Evolutionary conservation across 2,329 filamentous ascomycete species (phyloP), one percentile per base, ranked within the genome.

Genomic region (Neonectria faginata): DNA sequence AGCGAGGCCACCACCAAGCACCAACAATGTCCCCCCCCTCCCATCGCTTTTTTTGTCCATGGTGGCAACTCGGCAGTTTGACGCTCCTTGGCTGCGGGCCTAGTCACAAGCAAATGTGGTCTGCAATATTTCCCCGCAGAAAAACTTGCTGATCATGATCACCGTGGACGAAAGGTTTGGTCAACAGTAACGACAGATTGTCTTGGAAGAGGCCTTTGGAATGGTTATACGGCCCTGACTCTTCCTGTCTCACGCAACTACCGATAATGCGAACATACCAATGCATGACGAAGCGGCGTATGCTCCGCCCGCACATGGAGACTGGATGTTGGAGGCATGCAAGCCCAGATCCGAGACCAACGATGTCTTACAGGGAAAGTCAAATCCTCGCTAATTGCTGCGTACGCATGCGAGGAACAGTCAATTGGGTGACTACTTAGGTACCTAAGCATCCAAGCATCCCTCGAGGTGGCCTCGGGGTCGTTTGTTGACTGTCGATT

Each of bases 261-360:
- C 67, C 45, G 56, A 62, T 44, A 51, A 66, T 48, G 60, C 61
- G 63, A 70, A 59, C 54, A 67, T 44, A 55, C 25, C 57, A 50
- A 58, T 54, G 62, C 64, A 73, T 73, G 69, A 73, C 60, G 55
- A 57, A 63, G 66, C 67, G 65, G 60, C 62, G 60, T 60, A 60
- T 5, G 51, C 58, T 36, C 61, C 60, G 48, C 58, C 66, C 64
- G 64, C 44, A 36, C 53, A 60, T 64, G 66, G 48, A 58, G 55
- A 31, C 41, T 50, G 59, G 42, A 64, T 41, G 45, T 45, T 62
- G 60, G 65, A 55, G 65, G 39, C 61, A 64, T 68, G 62, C 62
- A 67, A 59, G 65, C 42, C 59, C 33, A 60, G 56, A 66, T 70
- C 52, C 54, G 54, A 62, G 56, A 33, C 58, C 57, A 45, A 45